phyloP scores from a whole-genome alignment of 495 filamentous ascomycete genomes.

The Penicillium riverlandense region DNA sequence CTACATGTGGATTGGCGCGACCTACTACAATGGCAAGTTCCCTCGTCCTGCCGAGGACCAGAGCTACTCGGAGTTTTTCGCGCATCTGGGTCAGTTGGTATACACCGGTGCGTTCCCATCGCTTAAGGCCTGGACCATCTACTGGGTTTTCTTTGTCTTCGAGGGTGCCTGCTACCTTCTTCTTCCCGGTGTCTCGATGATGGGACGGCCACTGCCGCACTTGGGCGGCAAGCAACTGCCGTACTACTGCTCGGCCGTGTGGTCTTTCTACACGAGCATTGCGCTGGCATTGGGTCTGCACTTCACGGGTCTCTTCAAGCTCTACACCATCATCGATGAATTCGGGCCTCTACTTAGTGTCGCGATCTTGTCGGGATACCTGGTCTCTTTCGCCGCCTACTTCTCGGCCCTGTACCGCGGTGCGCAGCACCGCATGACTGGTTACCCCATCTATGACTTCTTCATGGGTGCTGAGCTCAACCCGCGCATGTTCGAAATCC shows the following conservation, averaged over 20 bases:
- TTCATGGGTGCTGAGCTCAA: slow-evolving; percentile 99
- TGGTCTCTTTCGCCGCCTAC: slow-evolving; percentile 77
- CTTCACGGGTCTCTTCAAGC: slow-evolving; percentile 73
- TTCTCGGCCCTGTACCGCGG: slow-evolving; percentile 73
- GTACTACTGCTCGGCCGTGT: slow-evolving; percentile 90
- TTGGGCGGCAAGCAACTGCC: slow-evolving; percentile 72
- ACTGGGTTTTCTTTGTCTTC: slow-evolving; percentile 85
- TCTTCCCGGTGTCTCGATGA: slow-evolving; percentile 74
- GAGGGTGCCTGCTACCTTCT: slow-evolving; percentile 75
- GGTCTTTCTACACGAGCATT: slow-evolving; percentile 83
- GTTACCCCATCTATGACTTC: slow-evolving; percentile 88
- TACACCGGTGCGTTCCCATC: slow-evolving; percentile 78
- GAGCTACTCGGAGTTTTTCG: slow-evolving; percentile 57
- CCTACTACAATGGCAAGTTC: slow-evolving; percentile 79
- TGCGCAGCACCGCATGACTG: slow-evolving; percentile 85
- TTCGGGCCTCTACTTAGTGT: slow-evolving; percentile 89
- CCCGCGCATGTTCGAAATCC: slow-evolving; percentile 83
- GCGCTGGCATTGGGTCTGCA: slow-evolving; percentile 60
- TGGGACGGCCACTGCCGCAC: slow-evolving; percentile 82
- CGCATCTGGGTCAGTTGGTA: slow-evolving; percentile 59
- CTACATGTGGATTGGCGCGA: slow-evolving; percentile 97
- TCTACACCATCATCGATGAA: slow-evolving; percentile 92
- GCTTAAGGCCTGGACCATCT: slow-evolving; percentile 76
- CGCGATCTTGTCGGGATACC: slow-evolving; percentile 80
- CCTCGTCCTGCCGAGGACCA: slow-evolving; percentile 62